Evolutionary conservation across 176 grass and related monocot genomes (phyloP).

Genomic region (Dendrocalamus sinicus): DNA sequence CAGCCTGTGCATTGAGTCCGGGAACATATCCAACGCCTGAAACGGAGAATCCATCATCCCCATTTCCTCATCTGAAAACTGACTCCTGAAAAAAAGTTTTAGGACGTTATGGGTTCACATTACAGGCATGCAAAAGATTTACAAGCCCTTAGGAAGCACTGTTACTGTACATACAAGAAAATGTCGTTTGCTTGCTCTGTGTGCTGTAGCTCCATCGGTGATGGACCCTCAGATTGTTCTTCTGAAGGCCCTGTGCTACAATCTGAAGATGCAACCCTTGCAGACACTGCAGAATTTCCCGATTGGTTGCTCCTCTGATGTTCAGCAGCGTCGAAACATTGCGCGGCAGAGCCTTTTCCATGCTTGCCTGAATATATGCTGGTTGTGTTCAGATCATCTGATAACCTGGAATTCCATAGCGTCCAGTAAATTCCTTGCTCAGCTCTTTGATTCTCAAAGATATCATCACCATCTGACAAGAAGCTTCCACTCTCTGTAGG

Average conservation of each 20-base stretch:
- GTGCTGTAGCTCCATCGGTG: slow-evolving; percentile 5
- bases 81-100: slow-evolving; percentile 46
- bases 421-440: slow-evolving; percentile 40
- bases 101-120: neutral
- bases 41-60: slow-evolving; percentile 55
- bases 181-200: slow-evolving; percentile 47
- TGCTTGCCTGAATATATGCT: neutral
- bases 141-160: slow-evolving; percentile 13
- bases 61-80: slow-evolving; percentile 57
- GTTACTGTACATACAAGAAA: slow-evolving; percentile 46
- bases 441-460: slow-evolving; percentile 22
- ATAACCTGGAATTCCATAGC: slow-evolving; percentile 31
- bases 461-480: slow-evolving; percentile 32
- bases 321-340: neutral
- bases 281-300: neutral
- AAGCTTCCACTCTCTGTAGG: slow-evolving; percentile 33
- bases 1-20: slow-evolving; percentile 53
- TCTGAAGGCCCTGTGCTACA: slow-evolving; percentile 22
- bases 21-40: slow-evolving; percentile 60
- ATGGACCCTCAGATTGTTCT: slow-evolving; percentile 24
- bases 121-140: slow-evolving; percentile 16
- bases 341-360: neutral
- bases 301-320: neutral
- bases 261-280: slow-evolving; percentile 9
- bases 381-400: neutral